These are phyloP conservation scores for Malania oleifera DNA, from an alignment of 164 flowering plant genomes.

Conservation along the genomic window DNA sequence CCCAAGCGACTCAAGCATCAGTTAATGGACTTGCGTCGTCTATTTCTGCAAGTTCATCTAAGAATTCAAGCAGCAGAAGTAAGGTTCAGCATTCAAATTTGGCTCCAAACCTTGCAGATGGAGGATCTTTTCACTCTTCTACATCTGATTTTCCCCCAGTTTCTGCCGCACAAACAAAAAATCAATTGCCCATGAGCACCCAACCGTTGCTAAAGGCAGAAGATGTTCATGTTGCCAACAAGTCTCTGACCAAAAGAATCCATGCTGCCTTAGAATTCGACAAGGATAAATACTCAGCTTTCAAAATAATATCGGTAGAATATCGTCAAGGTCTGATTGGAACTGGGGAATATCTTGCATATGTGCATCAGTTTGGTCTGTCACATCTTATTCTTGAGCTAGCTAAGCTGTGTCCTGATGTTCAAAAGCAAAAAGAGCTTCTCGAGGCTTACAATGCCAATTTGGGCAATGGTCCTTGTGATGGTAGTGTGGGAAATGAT, in stretches of 20 bases:
- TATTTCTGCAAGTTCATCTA: neutral
- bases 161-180: neutral
- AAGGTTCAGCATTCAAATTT: neutral
- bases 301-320: neutral
- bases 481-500: neutral
- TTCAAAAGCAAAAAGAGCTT: neutral
- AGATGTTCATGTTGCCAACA: neutral
- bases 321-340: neutral
- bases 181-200: neutral
- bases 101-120: neutral
- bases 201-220: neutral
- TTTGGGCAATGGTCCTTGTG: neutral
- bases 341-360: neutral
- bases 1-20: no score
- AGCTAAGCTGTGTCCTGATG: neutral
- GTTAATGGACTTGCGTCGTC: neutral
- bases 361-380: constrained; percentile 4
- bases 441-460: neutral
- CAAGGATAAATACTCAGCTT: neutral
- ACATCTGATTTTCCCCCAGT: neutral
- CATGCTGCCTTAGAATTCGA: neutral
- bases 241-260: neutral
- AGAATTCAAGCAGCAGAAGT: neutral
- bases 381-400: constrained; percentile 3
- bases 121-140: neutral